phyloP scores from a whole-genome alignment of 208 protist genomes.

The Crithidia acanthocephali region DNA sequence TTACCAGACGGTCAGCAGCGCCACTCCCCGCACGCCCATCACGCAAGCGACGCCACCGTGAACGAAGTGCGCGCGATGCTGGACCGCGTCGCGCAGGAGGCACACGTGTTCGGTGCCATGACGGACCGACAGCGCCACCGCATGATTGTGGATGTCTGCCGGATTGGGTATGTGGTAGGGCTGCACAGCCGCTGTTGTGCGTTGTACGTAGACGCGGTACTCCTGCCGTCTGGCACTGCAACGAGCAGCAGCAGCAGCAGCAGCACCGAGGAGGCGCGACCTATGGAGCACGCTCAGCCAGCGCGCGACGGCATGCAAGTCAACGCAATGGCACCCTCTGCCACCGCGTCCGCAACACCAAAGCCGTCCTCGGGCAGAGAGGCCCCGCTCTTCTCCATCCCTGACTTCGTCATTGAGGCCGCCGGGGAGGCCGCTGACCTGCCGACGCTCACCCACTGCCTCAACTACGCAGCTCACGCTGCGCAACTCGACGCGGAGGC shows the following conservation, averaged over 20 bases:
- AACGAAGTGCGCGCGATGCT: slow-evolving; percentile 13
- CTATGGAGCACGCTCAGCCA: neutral
- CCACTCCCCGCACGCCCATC: slow-evolving; percentile 1
- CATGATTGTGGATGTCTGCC: slow-evolving; percentile 24
- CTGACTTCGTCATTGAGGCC: slow-evolving; percentile 36
- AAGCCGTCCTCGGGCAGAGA: neutral
- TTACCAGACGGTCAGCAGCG: slow-evolving; percentile 1
- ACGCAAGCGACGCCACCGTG: neutral
- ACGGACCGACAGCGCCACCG: slow-evolving; percentile 25
- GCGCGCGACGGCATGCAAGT: neutral
- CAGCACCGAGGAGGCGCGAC: neutral
- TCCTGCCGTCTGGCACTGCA: neutral
- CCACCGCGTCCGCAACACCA: neutral
- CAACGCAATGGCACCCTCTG: neutral
- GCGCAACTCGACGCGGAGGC: neutral
- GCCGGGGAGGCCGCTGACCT: slow-evolving; percentile 31
- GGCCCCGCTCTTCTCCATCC: neutral
- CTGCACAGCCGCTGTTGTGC: slow-evolving; percentile 31
- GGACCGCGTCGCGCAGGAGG: slow-evolving; percentile 26
- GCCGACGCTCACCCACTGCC: slow-evolving; percentile 21
- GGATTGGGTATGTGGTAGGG: slow-evolving; percentile 31
- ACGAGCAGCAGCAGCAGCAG: neutral
- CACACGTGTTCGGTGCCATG: slow-evolving; percentile 14
- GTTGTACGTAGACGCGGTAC: slow-evolving; percentile 26
- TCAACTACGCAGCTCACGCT: neutral